Percentiles rank a stretch among this genome's conserved stretches.
phyloP scores from a whole-genome alignment of 2,329 filamentous ascomycete species.

The Chlorencoelia australis region DNA sequence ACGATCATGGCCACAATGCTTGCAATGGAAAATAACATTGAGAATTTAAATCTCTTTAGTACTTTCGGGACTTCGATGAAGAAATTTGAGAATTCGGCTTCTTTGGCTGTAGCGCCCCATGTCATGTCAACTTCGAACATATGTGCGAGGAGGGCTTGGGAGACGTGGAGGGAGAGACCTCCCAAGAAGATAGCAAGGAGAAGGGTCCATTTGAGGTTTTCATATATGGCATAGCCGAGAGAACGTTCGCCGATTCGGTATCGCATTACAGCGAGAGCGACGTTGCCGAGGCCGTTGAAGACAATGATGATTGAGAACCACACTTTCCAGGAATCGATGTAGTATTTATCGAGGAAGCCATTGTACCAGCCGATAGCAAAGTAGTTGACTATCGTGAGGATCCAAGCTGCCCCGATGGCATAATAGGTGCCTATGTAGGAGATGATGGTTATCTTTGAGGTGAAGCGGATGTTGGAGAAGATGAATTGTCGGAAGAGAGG shows the following conservation, averaged over 20 bases:
- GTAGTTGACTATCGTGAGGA: slow-evolving; percentile 64
- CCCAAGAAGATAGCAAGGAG: slow-evolving; percentile 74
- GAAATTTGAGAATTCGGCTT: slow-evolving; percentile 72
- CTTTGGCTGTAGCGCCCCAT: slow-evolving; percentile 78
- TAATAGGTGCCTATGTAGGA: slow-evolving; percentile 76
- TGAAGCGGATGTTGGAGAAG: slow-evolving; percentile 61
- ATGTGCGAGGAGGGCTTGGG: slow-evolving; percentile 68
- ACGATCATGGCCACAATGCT: slow-evolving; percentile 53
- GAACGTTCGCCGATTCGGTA: slow-evolving; percentile 58
- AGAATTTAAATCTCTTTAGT: slow-evolving; percentile 58
- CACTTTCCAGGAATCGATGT: slow-evolving; percentile 67
- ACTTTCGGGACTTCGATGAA: slow-evolving; percentile 77
- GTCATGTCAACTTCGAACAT: slow-evolving; percentile 81
- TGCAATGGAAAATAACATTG: slow-evolving; percentile 26
- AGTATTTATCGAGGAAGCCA: slow-evolving; percentile 70
- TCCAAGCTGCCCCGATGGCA: slow-evolving; percentile 66
- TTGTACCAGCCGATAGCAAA: slow-evolving; percentile 70
- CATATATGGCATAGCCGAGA: slow-evolving; percentile 45
- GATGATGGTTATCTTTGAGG: slow-evolving; percentile 65
- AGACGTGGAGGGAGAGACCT: slow-evolving; percentile 71
- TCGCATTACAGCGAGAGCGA: slow-evolving; percentile 61
- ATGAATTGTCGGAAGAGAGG: slow-evolving; percentile 68
- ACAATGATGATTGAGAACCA: slow-evolving; percentile 74
- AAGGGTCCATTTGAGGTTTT: slow-evolving; percentile 66
- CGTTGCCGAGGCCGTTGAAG: slow-evolving; percentile 65